phyloP scores from a whole-genome alignment of 2,329 filamentous ascomycete species.

The Hysterium pulicare region DNA sequence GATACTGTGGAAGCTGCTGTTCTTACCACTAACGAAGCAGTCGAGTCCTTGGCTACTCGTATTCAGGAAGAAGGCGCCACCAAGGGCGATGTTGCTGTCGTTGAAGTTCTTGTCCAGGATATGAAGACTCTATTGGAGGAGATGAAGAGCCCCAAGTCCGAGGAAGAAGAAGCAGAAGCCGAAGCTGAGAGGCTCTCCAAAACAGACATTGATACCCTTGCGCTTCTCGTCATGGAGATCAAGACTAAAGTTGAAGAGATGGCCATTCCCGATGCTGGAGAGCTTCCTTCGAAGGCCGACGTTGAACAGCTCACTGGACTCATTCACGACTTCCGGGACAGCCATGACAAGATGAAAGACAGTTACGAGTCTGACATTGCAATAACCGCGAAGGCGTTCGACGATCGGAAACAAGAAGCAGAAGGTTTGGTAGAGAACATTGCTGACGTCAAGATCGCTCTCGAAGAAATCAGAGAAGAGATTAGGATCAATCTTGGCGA shows the following conservation, averaged over 20 bases:
- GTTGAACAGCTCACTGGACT: slow-evolving; percentile 59
- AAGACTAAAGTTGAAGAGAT: slow-evolving; percentile 75
- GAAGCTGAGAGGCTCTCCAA: slow-evolving; percentile 65
- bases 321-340: slow-evolving; percentile 51
- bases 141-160: slow-evolving; percentile 47
- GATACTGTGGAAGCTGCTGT: slow-evolving; percentile 64
- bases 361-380: slow-evolving; percentile 72
- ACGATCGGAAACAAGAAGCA: slow-evolving; percentile 80
- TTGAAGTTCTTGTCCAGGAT: slow-evolving; percentile 77
- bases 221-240: slow-evolving; percentile 78
- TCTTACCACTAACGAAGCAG: slow-evolving; percentile 69
- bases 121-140: slow-evolving; percentile 75
- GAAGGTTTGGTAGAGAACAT: slow-evolving; percentile 75
- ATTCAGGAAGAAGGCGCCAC: slow-evolving; percentile 66
- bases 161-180: slow-evolving; percentile 46
- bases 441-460: slow-evolving; percentile 69
- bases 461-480: slow-evolving; percentile 75
- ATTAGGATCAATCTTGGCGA: slow-evolving; percentile 74
- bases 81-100: slow-evolving; percentile 72
- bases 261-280: slow-evolving; percentile 65
- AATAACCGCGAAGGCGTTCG: slow-evolving; percentile 72
- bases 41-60: slow-evolving; percentile 64
- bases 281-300: slow-evolving; percentile 73
- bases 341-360: slow-evolving; percentile 66
- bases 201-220: slow-evolving; percentile 74